Evolutionary conservation across 2,329 filamentous ascomycete genomes (phyloP), one percentile per base, ranked within the genome.

Genomic region (Fusarium cicatricum): DNA sequence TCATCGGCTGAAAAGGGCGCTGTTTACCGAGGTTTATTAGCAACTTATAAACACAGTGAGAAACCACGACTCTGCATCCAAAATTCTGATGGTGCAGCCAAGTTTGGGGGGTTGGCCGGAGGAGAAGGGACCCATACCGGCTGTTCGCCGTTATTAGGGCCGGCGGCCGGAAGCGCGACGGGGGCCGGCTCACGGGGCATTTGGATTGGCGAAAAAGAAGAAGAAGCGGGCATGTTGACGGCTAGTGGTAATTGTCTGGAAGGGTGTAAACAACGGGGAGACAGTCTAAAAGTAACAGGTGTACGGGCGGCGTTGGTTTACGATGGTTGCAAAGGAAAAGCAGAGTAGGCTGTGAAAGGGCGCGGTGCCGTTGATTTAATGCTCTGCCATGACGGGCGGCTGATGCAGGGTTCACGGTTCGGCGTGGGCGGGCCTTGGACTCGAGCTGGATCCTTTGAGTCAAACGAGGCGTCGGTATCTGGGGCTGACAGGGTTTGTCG

Each of bases 1-100:
- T 63, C 74, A 76, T 76, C 31, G 74, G 73, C 40, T 75, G 65
- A 32, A 70, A 55, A 11, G 70, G 69, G 17, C 72, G 71, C 74
- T 76, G 21, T 38, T n/a, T 9, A 1, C 4, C 3, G 10, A 16
- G 14, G 5, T 17, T 3, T 11, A 19, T 64, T 19, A 62, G 60
- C 21, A 32, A 45, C 26, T 19, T n/a, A n/a, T n/a, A n/a, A n/a
- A n/a, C n/a, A n/a, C n/a, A 14, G 6, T 3, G 4, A 16, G 15
- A 40, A 41, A n/a, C 14, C 2, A n/a, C 2, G 11, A 14, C 31
- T 45, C 11, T 45, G 33, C 19, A n/a, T n/a, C 3, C 11, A 11
- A 29, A 28, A 16, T 15, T 36, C 40, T 47, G 45, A 17, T 16
- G 12, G 46, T 31, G 26, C 50, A 38, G 44, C 36, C 19, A 37